Evolutionary conservation across 1,284 basidiomycete species (phyloP), one percentile per base, ranked within the genome.

Genomic region (Xerocomus nothofagi): DNA sequence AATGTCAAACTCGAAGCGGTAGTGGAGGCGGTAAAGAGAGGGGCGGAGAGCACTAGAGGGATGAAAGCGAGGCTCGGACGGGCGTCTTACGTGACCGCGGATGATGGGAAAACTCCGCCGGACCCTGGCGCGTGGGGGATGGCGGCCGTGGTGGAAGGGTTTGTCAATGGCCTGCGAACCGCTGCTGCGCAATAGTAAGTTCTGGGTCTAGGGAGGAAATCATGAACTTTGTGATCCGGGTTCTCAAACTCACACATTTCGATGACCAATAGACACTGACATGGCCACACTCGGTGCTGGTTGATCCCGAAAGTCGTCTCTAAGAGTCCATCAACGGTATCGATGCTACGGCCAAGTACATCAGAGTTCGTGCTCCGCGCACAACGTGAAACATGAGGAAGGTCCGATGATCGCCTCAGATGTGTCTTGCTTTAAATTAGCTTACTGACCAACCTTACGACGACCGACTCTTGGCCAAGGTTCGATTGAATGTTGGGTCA

Each of bases 91-190:
- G 71, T 79, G 11, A 72, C 63, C 12, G 57, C 53, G 5, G 39
- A 36, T 12, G 41, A 50, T 14, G 59, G 20, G 34, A 24, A 32
- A 18, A 10, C 69, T 21, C 69, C 70, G 21, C 78, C 78, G 7
- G 80, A 82, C 66, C 80, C 79, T 31, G 79, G 79, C 14, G 79
- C 79, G 9, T 78, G 73, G 73, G 78, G 78, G 43, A 67, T 81
- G 42, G 69, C 67, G 50, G 70, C 70, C 10, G 57, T 78, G 32
- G 43, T 70, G 24, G 59, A 72, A 39, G 73, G 73, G 3, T 63
- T 71, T 32, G 54, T 55, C 32, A 30, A 38, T 2, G 47, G 49
- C 23, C 18, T 51, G 37, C 29, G 45, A 10, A 34, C 21, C 20
- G 32, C 44, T 33, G 12, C 33, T 27, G 12, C 14, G 4, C n/a